Evolutionary conservation across 306 rosid species (phyloP).

Genomic region (Pyrus communis): DNA sequence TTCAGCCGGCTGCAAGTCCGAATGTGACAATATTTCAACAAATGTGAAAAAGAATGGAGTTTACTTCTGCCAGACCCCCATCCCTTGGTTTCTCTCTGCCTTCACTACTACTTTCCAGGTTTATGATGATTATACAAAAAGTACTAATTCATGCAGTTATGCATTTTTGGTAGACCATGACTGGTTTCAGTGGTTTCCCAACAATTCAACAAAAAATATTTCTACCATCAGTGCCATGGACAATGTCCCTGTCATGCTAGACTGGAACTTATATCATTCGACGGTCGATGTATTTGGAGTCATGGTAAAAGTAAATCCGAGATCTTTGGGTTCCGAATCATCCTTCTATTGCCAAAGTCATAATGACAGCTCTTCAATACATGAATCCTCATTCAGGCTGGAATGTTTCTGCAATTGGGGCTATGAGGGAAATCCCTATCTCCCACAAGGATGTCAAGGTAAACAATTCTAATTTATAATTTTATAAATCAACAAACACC

Average conservation of each 20-base stretch:
- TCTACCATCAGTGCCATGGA: background rate
- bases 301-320: background rate
- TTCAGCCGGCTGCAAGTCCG: background rate
- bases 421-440: slow-evolving; percentile 19
- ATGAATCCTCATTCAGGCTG: background rate
- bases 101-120: background rate
- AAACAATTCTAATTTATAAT: background rate
- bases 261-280: background rate
- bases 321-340: background rate
- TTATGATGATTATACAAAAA: too few relatives aligned
- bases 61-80: slow-evolving; percentile 2
- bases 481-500: background rate
- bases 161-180: background rate
- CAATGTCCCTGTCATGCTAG: background rate
- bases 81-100: background rate
- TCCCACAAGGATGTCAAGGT: slow-evolving; percentile 18
- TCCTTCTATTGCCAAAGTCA: background rate
- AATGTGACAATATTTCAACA: background rate
- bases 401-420: background rate
- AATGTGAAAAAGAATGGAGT: background rate
- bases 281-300: background rate
- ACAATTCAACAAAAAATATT: background rate
- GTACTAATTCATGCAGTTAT: background rate
- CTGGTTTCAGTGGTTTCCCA: background rate
- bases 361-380: background rate